A percentile compares a stretch with the other conserved stretches of the same genome.
Evolutionary conservation across 208 protist species (phyloP).

Genomic region (Leishmania amazonensis): DNA sequence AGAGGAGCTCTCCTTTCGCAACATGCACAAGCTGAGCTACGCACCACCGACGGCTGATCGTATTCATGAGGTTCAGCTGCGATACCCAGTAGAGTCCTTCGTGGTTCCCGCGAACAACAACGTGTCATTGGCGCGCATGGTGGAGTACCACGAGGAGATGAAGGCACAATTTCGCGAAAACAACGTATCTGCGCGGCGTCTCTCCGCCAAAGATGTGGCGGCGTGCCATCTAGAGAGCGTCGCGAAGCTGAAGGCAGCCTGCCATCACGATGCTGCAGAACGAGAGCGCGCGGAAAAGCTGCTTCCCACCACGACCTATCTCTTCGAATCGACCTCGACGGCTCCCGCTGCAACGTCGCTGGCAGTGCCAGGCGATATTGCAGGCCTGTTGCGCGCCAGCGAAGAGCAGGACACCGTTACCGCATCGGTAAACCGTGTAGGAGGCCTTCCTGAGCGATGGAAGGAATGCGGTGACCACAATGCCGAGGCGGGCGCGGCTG

Average conservation of each 20-base stretch:
- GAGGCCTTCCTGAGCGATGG: neutral
- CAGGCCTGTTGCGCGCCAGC: neutral
- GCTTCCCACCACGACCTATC: constrained; percentile 6
- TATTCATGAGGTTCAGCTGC: constrained; percentile 58
- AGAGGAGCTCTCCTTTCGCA: constrained; percentile 57
- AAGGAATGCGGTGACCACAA: neutral
- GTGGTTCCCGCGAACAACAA: constrained; percentile 78
- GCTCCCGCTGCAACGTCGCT: neutral
- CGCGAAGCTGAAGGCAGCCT: neutral
- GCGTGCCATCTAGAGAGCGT: constrained; percentile 36
- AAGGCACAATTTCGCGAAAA: constrained; percentile 41
- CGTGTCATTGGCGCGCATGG: constrained; percentile 68
- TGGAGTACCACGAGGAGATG: constrained; percentile 58
- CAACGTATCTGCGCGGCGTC: constrained; percentile 21
- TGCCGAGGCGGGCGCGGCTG: neutral
- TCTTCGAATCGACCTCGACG: constrained; percentile 10
- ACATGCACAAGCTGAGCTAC: constrained; percentile 81
- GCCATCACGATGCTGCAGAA: constrained; percentile 2
- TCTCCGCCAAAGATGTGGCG: constrained; percentile 48
- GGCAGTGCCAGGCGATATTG: neutral
- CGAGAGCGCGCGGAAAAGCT: constrained; percentile 11
- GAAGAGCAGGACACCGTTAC: neutral
- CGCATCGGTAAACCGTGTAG: neutral
- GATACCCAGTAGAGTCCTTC: constrained; percentile 84
- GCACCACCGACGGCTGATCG: constrained; percentile 67